Base-by-base conservation (phyloP, 495 filamentous ascomycete species). In the Chaetomium cochliodes region DNA sequence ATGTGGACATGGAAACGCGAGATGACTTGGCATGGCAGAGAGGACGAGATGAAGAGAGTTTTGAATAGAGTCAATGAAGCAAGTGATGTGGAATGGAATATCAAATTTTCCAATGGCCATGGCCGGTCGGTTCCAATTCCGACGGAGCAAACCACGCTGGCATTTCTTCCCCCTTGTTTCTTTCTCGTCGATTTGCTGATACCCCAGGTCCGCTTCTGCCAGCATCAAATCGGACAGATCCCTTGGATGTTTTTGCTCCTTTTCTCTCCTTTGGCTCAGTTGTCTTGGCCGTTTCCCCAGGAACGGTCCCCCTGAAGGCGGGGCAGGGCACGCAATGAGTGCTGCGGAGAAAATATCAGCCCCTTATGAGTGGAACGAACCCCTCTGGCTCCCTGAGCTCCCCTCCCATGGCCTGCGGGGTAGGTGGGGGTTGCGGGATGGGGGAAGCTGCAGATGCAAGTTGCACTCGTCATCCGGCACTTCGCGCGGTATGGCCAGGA, bases 401-500 rank as follows among this genome's bases (percentile, higher is more conserved):
- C 39, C 39, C 39, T 41, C 39, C 16, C 6, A 6, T 30, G 6
- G 15, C 0, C 59, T 62, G 59, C 49, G 49, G 59, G 59, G 49
- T 41, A 53, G 30, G 49, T 52, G 49, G 47, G 49, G 49, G 26
- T 16, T 9, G 18, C 44, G 44, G 58, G 44, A 16, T 50, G 44
- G 22, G 44, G 44, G 49, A 13, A 52, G 23, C 49, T 52, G 49
- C 49, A 52, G 49, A 30, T 33, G 42, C 58, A 33, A 25, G 49
- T 25, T 60, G 44, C 22, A 46, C 26, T 60, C 42, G 58, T 50
- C 42, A 33, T 53, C 59, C 59, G 59, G 59, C 59, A 62, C 59
- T 62, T 60, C 25, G 30, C 18, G 59, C 59, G 28, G 59, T 41
- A 23, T 26, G 30, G 18, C 52, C 16, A 54, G 52, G 52, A 37